phyloP scores from a whole-genome alignment of 495 filamentous ascomycete genomes.

The Xanthoparmelia taractica region DNA sequence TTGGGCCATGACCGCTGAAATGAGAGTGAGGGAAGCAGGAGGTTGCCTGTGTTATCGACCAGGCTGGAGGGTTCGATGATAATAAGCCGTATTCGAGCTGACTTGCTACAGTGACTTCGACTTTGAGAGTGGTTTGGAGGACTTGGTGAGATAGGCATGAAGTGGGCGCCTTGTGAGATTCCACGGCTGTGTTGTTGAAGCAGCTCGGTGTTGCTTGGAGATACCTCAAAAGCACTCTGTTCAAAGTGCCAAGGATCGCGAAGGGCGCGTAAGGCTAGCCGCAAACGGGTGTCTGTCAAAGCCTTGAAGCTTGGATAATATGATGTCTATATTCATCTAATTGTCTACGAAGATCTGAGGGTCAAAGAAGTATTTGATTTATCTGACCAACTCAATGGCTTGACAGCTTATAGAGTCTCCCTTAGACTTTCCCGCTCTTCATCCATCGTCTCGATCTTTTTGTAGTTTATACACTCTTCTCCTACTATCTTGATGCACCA shows the following conservation, averaged over 20 bases:
- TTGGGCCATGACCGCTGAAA: slow-evolving; percentile 64
- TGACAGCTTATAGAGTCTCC: background rate
- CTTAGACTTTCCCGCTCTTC: background rate
- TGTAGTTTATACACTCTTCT: no score
- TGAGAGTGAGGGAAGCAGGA: slow-evolving; percentile 6
- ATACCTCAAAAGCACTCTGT: slow-evolving; percentile 3
- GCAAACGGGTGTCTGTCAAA: background rate
- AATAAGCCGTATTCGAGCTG: slow-evolving; percentile 11
- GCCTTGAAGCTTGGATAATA: background rate
- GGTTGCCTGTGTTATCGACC: slow-evolving; percentile 4
- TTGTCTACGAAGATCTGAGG: background rate
- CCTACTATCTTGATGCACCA: background rate
- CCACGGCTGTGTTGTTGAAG: background rate
- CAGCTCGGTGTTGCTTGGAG: background rate
- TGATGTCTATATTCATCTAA: no score
- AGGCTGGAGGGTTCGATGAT: slow-evolving; percentile 1
- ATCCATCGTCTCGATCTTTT: background rate
- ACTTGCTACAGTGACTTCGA: slow-evolving; percentile 8
- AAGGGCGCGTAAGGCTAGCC: slow-evolving; percentile 14
- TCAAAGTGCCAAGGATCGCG: slow-evolving; percentile 13
- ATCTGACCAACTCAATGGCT: background rate
- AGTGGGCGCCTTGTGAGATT: slow-evolving; percentile 13
- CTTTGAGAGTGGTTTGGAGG: slow-evolving; percentile 15
- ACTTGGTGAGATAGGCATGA: slow-evolving; percentile 27
- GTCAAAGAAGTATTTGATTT: background rate